Percentiles rank a stretch among this genome's conserved stretches.
phyloP scores from a whole-genome alignment of 164 flowering plant species.

The Tetrastigma voinierianum region DNA sequence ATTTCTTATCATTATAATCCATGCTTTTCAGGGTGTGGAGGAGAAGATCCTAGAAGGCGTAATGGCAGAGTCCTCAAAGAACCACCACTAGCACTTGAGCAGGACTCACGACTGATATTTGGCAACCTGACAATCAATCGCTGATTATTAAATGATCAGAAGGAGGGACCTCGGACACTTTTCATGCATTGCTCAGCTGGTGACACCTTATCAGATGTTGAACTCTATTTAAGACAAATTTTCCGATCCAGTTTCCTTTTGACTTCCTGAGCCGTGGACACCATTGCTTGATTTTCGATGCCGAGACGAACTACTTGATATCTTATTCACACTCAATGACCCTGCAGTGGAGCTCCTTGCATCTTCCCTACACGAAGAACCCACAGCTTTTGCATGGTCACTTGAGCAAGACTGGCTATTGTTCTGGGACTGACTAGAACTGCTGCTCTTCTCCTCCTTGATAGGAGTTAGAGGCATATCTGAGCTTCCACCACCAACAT shows the following conservation, averaged over 20 bases:
- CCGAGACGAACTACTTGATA: slow-evolving; percentile 47
- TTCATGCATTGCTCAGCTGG: slow-evolving; percentile 42
- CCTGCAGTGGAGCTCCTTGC: slow-evolving; percentile 68
- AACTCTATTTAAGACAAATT: slow-evolving; percentile 35
- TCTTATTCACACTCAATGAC: slow-evolving; percentile 42
- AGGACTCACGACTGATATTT: slow-evolving; percentile 46
- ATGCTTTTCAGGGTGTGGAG: slow-evolving; percentile 50
- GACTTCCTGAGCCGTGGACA: slow-evolving; percentile 43
- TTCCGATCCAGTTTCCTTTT: slow-evolving; percentile 49
- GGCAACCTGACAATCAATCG: slow-evolving; percentile 80
- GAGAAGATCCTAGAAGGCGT: slow-evolving; percentile 42
- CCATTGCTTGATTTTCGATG: slow-evolving; percentile 65
- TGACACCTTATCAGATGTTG: slow-evolving; percentile 45
- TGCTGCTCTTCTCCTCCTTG: slow-evolving; percentile 45
- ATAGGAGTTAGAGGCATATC: slow-evolving; percentile 30
- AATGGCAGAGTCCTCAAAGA: slow-evolving; percentile 28
- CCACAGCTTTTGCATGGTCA: slow-evolving; percentile 58
- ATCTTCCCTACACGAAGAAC: slow-evolving; percentile 63
- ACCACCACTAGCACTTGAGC: slow-evolving; percentile 39
- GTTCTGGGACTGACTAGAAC: slow-evolving; percentile 87
- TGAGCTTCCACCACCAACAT: slow-evolving; percentile 14
- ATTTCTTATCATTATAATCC: slow-evolving; percentile 51
- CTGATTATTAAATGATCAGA: slow-evolving; percentile 49
- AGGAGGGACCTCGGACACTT: slow-evolving; percentile 34
- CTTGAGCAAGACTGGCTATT: slow-evolving; percentile 76